Evolutionary conservation across 306 rosid species (phyloP).

Genomic region (Elaeagnus macrophylla): DNA sequence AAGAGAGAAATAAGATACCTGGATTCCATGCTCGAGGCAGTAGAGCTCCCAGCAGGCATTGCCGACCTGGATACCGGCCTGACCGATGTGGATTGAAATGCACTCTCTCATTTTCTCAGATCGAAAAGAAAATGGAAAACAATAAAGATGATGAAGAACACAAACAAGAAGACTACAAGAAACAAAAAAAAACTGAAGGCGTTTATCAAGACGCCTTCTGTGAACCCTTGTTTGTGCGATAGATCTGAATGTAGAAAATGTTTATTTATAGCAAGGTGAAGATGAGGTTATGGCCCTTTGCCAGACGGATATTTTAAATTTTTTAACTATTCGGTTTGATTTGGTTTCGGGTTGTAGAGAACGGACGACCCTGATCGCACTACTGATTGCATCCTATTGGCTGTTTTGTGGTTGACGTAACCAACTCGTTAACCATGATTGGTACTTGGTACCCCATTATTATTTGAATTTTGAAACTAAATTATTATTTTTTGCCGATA

Average conservation of each 20-base stretch:
- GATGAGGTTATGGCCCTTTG: slow-evolving; percentile 1
- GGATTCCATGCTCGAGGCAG: slow-evolving; percentile 90
- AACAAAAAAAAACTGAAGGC: slow-evolving; percentile 24
- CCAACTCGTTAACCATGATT: slow-evolving; percentile 33
- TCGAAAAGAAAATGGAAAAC: not conserved
- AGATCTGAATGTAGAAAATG: too few relatives aligned
- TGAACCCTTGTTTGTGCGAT: not conserved
- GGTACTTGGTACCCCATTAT: not conserved
- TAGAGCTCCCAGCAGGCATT: slow-evolving; percentile 97
- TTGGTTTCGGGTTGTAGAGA: too few relatives aligned
- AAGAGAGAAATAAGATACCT: slow-evolving; percentile 23
- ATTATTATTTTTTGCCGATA: not conserved
- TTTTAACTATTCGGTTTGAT: too few relatives aligned
- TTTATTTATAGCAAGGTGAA: slow-evolving; percentile 19
- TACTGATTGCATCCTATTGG: slow-evolving; percentile 22
- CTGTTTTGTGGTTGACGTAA: not conserved
- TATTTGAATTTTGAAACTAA: not conserved
- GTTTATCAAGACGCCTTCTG: slow-evolving; percentile 86
- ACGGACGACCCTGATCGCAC: too few relatives aligned
- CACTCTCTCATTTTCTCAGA: slow-evolving; percentile 71
- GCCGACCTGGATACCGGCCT: slow-evolving; percentile 97
- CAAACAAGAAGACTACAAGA: not conserved
- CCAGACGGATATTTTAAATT: not conserved
- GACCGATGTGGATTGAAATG: slow-evolving; percentile 90
- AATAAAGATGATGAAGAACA: not conserved